These are phyloP conservation scores for Auricularia auricula-judae DNA, from an alignment of 768 basidiomycete genomes.

Conservation along the genomic window DNA sequence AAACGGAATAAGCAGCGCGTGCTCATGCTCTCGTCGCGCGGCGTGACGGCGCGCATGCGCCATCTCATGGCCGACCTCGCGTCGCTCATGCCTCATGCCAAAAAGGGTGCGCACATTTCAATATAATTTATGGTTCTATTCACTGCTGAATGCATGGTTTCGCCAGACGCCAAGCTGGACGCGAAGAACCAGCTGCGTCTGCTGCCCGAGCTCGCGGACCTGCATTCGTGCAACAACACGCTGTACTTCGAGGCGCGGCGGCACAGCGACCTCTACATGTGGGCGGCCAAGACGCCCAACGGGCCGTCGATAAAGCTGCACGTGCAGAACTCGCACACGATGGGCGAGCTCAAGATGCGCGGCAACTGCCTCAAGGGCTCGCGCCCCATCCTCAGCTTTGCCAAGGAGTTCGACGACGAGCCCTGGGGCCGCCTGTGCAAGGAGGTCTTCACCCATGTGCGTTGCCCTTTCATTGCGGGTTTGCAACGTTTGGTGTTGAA, in stretches of 20 bases:
- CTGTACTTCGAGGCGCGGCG: constrained; percentile 94
- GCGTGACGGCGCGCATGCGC: constrained; percentile 91
- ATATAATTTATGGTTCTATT: not conserved
- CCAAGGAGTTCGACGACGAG: constrained; percentile 77
- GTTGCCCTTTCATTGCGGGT: constrained; percentile 17
- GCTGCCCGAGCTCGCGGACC: constrained; percentile 90
- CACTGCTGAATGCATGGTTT: not conserved
- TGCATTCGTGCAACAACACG: constrained; percentile 95
- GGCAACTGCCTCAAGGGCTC: constrained; percentile 97
- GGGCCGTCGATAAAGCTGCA: constrained; percentile 96
- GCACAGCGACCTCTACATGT: constrained; percentile 92
- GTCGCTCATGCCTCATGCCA: constrained; percentile 81
- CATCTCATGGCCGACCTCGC: constrained; percentile 95
- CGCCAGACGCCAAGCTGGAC: constrained; percentile 88
- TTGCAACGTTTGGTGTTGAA: not conserved
- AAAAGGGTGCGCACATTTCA: constrained; percentile 62
- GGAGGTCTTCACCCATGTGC: constrained; percentile 87
- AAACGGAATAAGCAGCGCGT: constrained; percentile 92
- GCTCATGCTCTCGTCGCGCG: constrained; percentile 82
- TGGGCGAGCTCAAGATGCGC: constrained; percentile 99
- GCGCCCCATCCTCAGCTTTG: constrained; percentile 85
- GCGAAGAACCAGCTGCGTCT: constrained; percentile 89
- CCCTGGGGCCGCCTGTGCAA: constrained; percentile 82
- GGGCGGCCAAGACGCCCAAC: constrained; percentile 95
- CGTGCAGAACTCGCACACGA: constrained; percentile 96